Evolutionary conservation across 2,329 filamentous ascomycete species (phyloP), one percentile per base, ranked within the genome.

Genomic region (Sarocladium brachiariae): DNA sequence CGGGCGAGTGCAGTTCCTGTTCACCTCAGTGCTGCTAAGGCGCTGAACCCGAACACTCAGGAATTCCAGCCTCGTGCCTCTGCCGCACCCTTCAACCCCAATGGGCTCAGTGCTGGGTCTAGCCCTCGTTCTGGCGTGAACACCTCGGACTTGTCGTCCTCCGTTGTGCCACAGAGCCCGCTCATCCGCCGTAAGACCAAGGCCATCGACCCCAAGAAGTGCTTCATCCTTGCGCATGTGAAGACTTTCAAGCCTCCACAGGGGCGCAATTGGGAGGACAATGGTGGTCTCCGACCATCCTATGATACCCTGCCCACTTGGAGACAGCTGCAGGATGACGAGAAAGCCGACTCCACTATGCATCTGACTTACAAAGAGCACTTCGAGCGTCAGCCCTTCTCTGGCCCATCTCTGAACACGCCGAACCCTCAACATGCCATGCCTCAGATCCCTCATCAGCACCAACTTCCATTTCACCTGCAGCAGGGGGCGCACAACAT

Each of bases 41-140:
- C 82, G 64, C 62, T 85, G 58, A 85, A 85, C 55, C 81, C 81
- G 6, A 83, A 81, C 59, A 84, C 75, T 57, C 75, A 80, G 62
- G 90, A 96, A 61, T 97, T 96, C 69, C 84, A 86, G 56, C 93
- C 92, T 16, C 95, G 86, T 59, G 84, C 88, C 4, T 86, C 86
- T 54, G 90, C 91, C 0, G 78, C 80, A 39, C 76, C 85, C 1
- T 97, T 99, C 69, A 92, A 84, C 57, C 92, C 87, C 4, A 87
- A 70, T 21, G 73, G 76, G 3, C 73, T 75, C 43, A 88, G 85
- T 62, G 75, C 80, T 43, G 76, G 80, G 31, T 89, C 87, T 2
- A 95, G 87, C 61, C 88, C 89, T 25, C 77, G 78, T 30, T 81
- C 84, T 2, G 72, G 71, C 56, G 76, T 76, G 57, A 85, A 77